A percentile compares a stretch with the other conserved stretches of the same genome.
These are phyloP conservation scores for Opeltia flavorubescens DNA, from an alignment of 495 filamentous ascomycete genomes.

Conservation along the genomic window DNA sequence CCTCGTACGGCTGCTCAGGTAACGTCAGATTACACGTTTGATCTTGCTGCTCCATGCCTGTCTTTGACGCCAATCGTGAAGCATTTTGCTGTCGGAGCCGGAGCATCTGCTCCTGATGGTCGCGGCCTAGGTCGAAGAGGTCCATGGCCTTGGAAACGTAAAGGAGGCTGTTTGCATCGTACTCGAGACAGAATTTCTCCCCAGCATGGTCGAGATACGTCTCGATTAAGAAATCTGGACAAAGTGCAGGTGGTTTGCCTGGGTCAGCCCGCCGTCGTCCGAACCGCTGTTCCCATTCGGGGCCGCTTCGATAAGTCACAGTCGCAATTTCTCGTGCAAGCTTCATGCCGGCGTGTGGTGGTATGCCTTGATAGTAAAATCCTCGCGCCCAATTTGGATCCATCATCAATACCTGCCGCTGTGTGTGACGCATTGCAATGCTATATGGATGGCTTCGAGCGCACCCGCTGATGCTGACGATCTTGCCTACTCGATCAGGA, in stretches of 20 bases:
- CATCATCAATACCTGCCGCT: slow-evolving; percentile 97
- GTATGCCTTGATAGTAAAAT: slow-evolving; percentile 81
- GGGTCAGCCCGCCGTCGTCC: slow-evolving; percentile 78
- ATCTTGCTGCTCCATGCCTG: slow-evolving; percentile 18
- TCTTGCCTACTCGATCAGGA: slow-evolving; percentile 60
- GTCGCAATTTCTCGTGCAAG: slow-evolving; percentile 95
- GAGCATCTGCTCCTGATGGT: slow-evolving; percentile 42
- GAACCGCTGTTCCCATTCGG: slow-evolving; percentile 96
- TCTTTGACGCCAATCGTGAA: slow-evolving; percentile 29
- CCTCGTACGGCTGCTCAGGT: slow-evolving; percentile 73
- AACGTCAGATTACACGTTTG: slow-evolving; percentile 68
- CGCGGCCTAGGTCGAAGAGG: slow-evolving; percentile 76
- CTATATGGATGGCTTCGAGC: slow-evolving; percentile 94
- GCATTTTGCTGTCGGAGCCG: slow-evolving; percentile 34
- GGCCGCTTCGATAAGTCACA: slow-evolving; percentile 90
- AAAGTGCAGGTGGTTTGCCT: slow-evolving; percentile 74
- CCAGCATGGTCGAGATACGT: slow-evolving; percentile 97
- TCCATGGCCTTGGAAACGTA: slow-evolving; percentile 99
- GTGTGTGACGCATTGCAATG: slow-evolving; percentile 97
- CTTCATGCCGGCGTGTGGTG: slow-evolving; percentile 94
- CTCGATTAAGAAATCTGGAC: slow-evolving; percentile 94
- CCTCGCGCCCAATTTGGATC: slow-evolving; percentile 96
- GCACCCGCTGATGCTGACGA: slow-evolving; percentile 87
- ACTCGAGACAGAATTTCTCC: slow-evolving; percentile 97
- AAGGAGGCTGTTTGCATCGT: slow-evolving; percentile 89